phyloP scores from a whole-genome alignment of 2,329 filamentous ascomycete species.

The Clonostachys sp. region DNA sequence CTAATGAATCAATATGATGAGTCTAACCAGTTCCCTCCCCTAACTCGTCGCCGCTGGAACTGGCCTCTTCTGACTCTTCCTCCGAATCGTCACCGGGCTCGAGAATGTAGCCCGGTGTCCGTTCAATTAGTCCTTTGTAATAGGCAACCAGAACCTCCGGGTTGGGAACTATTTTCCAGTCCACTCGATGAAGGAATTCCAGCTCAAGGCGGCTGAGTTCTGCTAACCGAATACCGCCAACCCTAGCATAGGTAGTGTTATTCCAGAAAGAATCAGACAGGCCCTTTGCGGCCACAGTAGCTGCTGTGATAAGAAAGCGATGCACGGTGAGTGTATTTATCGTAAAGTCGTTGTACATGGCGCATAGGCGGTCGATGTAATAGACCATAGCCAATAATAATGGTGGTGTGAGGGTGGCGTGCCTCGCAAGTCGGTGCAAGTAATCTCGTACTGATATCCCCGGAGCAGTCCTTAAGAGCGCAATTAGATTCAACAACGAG shows the following conservation, averaged over 20 bases:
- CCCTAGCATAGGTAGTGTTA: conserved; percentile 90
- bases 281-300: conserved; percentile 92
- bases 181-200: conserved; percentile 86
- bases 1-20: no score
- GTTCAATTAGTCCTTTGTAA: conserved; percentile 78
- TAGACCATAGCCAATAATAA: conserved; percentile 98
- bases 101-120: conserved; percentile 51
- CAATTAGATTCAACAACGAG: conserved; percentile 9
- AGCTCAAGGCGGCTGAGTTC: conserved; percentile 90
- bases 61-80: conserved; percentile 20
- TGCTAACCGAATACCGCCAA: conserved; percentile 85
- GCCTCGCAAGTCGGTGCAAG: conserved; percentile 84
- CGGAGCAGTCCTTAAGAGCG: conserved; percentile 54
- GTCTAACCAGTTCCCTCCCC: conserved; percentile 1
- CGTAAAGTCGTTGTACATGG: conserved; percentile 88
- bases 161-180: conserved; percentile 96
- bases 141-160: conserved; percentile 92
- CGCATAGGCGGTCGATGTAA: conserved; percentile 93
- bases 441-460: conserved; percentile 95
- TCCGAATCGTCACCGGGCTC: conserved; percentile 28
- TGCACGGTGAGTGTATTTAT: conserved; percentile 96
- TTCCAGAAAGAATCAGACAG: conserved; percentile 98
- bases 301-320: conserved; percentile 92
- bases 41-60: conserved; percentile 9
- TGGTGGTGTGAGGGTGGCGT: conserved; percentile 88